Evolutionary conservation across 306 rosid species (phyloP).

Genomic region (Prunus salicina): DNA sequence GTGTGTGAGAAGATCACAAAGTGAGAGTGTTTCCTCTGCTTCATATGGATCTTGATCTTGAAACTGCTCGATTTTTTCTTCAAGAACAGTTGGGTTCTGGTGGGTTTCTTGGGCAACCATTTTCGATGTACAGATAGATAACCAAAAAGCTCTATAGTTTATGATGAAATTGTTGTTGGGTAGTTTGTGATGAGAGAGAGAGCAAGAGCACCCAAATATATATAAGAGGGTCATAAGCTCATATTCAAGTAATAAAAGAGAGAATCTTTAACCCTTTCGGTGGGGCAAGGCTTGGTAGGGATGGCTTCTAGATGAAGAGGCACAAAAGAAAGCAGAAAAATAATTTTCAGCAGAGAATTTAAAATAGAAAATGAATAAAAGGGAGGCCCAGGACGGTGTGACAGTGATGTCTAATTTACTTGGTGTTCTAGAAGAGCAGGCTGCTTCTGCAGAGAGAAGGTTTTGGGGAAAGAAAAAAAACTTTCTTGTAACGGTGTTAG

Average conservation of each 20-base stretch:
- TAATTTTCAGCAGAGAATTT: background rate
- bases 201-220: conserved; percentile 1
- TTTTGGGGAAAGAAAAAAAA: no score
- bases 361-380: background rate
- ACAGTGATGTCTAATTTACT: background rate
- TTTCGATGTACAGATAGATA: background rate
- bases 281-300: conserved; percentile 15
- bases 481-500: no score
- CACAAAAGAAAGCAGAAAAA: background rate
- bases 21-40: conserved; percentile 66
- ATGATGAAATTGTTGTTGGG: background rate
- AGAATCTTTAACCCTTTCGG: background rate
- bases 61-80: conserved; percentile 25
- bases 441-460: background rate
- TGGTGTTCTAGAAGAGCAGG: conserved; percentile 56
- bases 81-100: background rate
- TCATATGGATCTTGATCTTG: conserved; percentile 35
- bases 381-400: background rate
- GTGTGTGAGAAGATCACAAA: conserved; percentile 67
- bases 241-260: background rate
- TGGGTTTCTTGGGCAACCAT: conserved; percentile 38
- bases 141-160: no score
- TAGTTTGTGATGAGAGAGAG: background rate
- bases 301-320: conserved; percentile 56
- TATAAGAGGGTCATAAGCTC: conserved; percentile 3